These are phyloP conservation scores for Moringa oleifera DNA, from an alignment of 345 rosid species.

Conservation along the genomic window DNA sequence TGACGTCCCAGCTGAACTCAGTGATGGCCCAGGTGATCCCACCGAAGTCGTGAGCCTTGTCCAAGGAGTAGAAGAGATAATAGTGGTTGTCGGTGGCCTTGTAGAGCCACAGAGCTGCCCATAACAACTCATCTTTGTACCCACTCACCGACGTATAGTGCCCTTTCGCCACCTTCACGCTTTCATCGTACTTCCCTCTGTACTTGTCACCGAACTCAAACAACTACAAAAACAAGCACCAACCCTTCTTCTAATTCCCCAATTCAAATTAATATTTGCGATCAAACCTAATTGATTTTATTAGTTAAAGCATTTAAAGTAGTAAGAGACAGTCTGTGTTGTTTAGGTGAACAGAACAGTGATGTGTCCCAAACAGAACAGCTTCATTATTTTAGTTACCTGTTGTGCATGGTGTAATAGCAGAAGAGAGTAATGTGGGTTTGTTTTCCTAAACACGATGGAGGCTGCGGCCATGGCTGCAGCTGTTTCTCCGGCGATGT, in stretches of 20 bases:
- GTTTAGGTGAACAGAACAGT: slow-evolving; percentile 13
- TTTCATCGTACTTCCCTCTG: slow-evolving; percentile 58
- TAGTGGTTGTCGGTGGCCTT: slow-evolving; percentile 46
- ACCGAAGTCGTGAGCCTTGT: slow-evolving; percentile 41
- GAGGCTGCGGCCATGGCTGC: slow-evolving; percentile 92
- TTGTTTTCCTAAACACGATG: slow-evolving; percentile 58
- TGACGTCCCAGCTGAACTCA: slow-evolving; percentile 80
- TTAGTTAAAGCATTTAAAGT: not conserved
- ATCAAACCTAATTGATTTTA: not conserved
- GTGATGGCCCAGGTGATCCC: slow-evolving; percentile 66
- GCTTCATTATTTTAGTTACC: slow-evolving; percentile 26
- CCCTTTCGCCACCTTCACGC: slow-evolving; percentile 41
- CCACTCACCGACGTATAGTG: slow-evolving; percentile 73
- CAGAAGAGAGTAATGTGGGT: slow-evolving; percentile 67
- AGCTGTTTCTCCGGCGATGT: slow-evolving; percentile 71
- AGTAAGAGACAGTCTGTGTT: not conserved
- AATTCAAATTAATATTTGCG: not conserved
- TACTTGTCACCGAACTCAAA: slow-evolving; percentile 58
- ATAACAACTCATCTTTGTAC: slow-evolving; percentile 64
- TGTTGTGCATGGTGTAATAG: slow-evolving; percentile 62
- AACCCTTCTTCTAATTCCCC: not conserved
- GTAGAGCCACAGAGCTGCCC: slow-evolving; percentile 74
- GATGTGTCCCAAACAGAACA: too few species aligned
- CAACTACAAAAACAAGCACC: slow-evolving; percentile 30
- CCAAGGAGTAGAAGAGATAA: slow-evolving; percentile 38